A percentile compares a stretch with the other conserved stretches of the same genome.
phyloP scores from a whole-genome alignment of 2,329 filamentous ascomycete species.

The Fusarium sp. region DNA sequence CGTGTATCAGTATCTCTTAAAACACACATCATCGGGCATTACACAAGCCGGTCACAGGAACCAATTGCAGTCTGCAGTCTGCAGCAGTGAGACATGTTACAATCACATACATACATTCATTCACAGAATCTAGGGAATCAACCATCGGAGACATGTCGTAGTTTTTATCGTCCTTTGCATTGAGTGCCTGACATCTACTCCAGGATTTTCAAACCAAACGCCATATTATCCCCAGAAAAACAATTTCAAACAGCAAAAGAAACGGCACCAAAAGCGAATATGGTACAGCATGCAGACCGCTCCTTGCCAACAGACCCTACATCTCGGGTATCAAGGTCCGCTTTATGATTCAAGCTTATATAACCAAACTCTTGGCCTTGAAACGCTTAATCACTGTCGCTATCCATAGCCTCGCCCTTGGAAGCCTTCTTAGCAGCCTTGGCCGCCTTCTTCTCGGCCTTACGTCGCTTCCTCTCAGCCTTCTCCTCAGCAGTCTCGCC shows the following conservation, averaged over 20 bases:
- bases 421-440: slow-evolving; percentile 67
- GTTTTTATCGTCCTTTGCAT: slow-evolving; percentile 45
- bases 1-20: slow-evolving; percentile 3
- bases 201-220: slow-evolving; percentile 48
- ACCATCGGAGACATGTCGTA: slow-evolving; percentile 13
- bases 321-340: slow-evolving; percentile 39
- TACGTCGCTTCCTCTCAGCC: slow-evolving; percentile 68
- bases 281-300: slow-evolving; percentile 46
- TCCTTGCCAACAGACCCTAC: slow-evolving; percentile 42
- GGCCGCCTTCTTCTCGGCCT: slow-evolving; percentile 69
- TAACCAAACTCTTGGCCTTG: slow-evolving; percentile 15
- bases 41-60: slow-evolving; percentile 20
- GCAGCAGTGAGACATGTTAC: slow-evolving; percentile 15
- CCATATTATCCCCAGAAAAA: slow-evolving; percentile 42
- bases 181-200: slow-evolving; percentile 47
- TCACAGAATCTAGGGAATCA: not conserved
- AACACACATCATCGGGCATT: slow-evolving; percentile 11
- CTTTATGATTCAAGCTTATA: slow-evolving; percentile 14
- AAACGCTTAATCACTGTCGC: slow-evolving; percentile 61
- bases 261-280: slow-evolving; percentile 39
- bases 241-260: slow-evolving; percentile 37
- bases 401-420: slow-evolving; percentile 63
- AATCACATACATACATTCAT: slow-evolving; percentile 1
- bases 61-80: slow-evolving; percentile 2
- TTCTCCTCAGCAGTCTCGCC: slow-evolving; percentile 78